Base-by-base conservation (phyloP, 352 stramenopile genomes). In the Phytophthora citrophthora region DNA sequence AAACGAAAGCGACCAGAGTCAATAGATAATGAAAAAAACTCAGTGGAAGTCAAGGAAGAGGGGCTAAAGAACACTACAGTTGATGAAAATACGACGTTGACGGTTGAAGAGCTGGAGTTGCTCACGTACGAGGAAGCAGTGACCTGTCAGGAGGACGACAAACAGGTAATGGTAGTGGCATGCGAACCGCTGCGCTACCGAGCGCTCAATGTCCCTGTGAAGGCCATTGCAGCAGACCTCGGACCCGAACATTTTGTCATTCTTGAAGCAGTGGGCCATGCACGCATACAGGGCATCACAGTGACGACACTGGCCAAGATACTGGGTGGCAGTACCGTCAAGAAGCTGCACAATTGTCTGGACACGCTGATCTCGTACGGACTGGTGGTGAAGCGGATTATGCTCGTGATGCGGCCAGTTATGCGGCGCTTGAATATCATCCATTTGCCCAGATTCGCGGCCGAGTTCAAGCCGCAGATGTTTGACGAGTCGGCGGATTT, bases 391-490 rank as follows among this genome's bases (percentile, higher is more conserved):
- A 94, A 94, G 72, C 68, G 86, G 63, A 90, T 93, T 74, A 82
- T 94, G 76, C 90, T 94, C 55, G 83, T 92, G 36, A 60, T 72
- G 2, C 70, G 68, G 16, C 83, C 83, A 27, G 51, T 54, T 0
- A 91, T 91, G 78, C 64, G 80, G 0, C 81, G 83, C 4, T 64
- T 94, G 41, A 94, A 94, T 45, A 93, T 94, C 23, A 75, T 94
- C 45, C 86, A 94, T 52, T 49, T 94, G 48, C 86, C 86, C 38
- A 75, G 86, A 9, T 94, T 94, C 48, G 83, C 83, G 0, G 54
- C 49, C 2, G 64, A 74, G 12, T 94, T 94, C 39, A 56, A 48
- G 10, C 83, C 86, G 5, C 67, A 73, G 16, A 91, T 94, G 80
- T 89, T 83, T 36, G 83, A 90, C 53, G 61, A 77, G 12, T 87